Conservation (phyloP, 208 protist species). For the Trichomonas vaginalis region DNA sequence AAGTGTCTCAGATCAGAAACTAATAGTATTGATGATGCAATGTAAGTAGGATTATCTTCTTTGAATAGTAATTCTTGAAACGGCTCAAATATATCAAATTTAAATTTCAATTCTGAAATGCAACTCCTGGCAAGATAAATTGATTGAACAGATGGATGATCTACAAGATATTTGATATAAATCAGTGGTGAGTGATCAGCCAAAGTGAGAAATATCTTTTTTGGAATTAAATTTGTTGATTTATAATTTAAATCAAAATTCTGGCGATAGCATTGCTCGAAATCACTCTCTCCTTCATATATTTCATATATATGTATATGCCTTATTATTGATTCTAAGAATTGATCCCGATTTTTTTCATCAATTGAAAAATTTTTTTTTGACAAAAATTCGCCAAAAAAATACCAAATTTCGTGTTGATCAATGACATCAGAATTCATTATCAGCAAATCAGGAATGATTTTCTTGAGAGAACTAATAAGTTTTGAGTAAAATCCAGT, state of each 20-base stretch:
- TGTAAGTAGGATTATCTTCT: neutral
- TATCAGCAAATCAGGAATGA: neutral
- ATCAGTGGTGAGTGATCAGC: neutral
- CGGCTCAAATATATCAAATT: neutral
- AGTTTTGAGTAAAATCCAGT: neutral
- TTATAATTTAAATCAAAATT: neutral
- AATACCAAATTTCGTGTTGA: neutral
- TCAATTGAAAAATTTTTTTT: neutral
- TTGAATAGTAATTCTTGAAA: neutral
- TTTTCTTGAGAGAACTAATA: neutral
- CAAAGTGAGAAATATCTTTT: neutral
- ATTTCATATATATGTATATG: neutral
- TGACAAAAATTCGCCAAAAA: neutral
- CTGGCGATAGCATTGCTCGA: neutral
- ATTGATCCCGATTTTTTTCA: neutral
- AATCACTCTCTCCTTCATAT: neutral
- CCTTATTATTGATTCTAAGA: neutral
- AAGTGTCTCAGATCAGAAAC: neutral
- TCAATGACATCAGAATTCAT: neutral
- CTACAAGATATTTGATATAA: neutral
- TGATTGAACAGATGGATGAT: neutral
- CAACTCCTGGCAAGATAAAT: neutral
- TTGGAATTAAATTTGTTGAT: neutral
- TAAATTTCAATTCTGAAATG: neutral
- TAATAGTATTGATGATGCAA: neutral